These are phyloP conservation scores for Obba rivulosa DNA, from an alignment of 768 basidiomycete species.

Conservation along the genomic window DNA sequence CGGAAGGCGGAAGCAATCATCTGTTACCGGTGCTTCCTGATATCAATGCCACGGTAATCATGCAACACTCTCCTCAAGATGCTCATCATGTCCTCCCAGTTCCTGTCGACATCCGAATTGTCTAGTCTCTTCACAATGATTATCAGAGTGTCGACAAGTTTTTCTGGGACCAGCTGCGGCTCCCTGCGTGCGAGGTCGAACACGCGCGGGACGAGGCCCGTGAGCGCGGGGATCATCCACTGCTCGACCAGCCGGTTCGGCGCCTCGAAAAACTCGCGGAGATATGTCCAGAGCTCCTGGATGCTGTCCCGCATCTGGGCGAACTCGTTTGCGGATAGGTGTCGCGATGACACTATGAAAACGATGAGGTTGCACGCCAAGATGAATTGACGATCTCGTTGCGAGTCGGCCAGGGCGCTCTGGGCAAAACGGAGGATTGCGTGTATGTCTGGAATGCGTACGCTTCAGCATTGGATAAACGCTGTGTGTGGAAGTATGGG, in stretches of 20 bases:
- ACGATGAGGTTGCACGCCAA: slow-evolving; percentile 11
- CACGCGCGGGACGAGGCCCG: slow-evolving; percentile 10
- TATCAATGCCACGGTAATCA: background rate
- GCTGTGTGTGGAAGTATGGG: too few relatives aligned
- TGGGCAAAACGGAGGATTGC: slow-evolving; percentile 5
- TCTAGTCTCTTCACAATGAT: slow-evolving; percentile 5
- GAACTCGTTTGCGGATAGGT: background rate
- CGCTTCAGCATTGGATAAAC: background rate
- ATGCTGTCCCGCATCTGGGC: background rate
- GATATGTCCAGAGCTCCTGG: slow-evolving; percentile 3
- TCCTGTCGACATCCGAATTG: slow-evolving; percentile 2
- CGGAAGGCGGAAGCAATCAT: too few relatives aligned
- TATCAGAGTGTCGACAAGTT: slow-evolving; percentile 5
- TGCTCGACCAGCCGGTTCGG: slow-evolving; percentile 7
- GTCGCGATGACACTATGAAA: slow-evolving; percentile 6
- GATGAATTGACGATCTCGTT: slow-evolving; percentile 5
- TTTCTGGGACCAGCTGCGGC: slow-evolving; percentile 2
- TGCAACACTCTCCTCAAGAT: slow-evolving; percentile 2
- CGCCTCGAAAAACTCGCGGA: slow-evolving; percentile 6
- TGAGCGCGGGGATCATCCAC: slow-evolving; percentile 6
- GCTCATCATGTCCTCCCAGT: slow-evolving; percentile 13
- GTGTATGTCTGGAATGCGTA: background rate
- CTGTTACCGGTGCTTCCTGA: too few relatives aligned
- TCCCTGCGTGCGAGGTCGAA: slow-evolving; percentile 5
- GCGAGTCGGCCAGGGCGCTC: background rate